Base-by-base conservation (phyloP, 1,284 basidiomycete species). In the Tranzscheliella williamsii region DNA sequence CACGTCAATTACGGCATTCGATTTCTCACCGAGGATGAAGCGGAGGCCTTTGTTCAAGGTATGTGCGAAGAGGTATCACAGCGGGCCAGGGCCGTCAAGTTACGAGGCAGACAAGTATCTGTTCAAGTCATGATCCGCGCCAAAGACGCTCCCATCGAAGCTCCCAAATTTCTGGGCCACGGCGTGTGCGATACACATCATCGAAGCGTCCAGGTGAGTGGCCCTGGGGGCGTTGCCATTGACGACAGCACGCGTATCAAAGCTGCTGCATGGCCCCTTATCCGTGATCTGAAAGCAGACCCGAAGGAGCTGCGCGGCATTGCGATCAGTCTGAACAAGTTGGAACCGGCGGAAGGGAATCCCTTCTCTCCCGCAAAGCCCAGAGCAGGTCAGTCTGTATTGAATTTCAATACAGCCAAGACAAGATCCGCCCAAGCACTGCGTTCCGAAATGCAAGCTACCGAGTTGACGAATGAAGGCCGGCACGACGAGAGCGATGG, bases 91-190 rank as follows among this genome's bases (percentile, higher is more conserved):
- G 79, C 80, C 0, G 94, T 93, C 69, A 80, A 94, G 4, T 24
- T 91, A 90, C 78, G 87, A 90, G n/a, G 81, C 84, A 22, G 84
- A 82, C 54, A 83, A 89, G 6, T 80, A 91, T 72, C 82, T 85
- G 42, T 84, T 81, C 31, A 83, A 87, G 81, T 97, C 55, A 87
- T 97, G 88, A 86, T 87, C 62, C 84, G 94, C 6, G 87, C 90
- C 74, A 85, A 89, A 0, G 84, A 84, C 42, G 91, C 94, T 0
- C 92, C 93, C 0, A 81, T 89, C 11, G 95, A 98, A 72, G 84
- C 90, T n/a, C 87, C 93, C 1, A 98, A 97, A 88, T 96, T 96
- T 62, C 82, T 97, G 64, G 94, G 94, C 0, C 93, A 97, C 71
- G 94, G 94, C 1, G 79, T 84, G 9, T 96, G 92, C 76, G 86